A percentile compares a stretch with the other conserved stretches of the same genome.
Evolutionary conservation across 495 filamentous ascomycete genomes (phyloP).

Genomic region (Aspergillus heteromorphus): DNA sequence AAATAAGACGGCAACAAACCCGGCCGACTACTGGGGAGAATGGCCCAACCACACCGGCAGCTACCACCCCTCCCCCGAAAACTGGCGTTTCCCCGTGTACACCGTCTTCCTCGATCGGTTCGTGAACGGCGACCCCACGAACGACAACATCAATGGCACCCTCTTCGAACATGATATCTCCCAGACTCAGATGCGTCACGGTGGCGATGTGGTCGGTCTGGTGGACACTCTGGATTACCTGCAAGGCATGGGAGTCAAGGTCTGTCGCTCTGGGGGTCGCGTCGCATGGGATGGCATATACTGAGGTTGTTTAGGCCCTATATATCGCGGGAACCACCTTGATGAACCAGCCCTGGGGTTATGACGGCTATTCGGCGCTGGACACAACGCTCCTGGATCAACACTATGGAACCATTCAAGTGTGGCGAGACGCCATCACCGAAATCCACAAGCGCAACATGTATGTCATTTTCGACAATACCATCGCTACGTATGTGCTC

Average conservation of each 20-base stretch:
- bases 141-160: constrained; percentile 66
- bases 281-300: not conserved
- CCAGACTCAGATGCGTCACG: constrained; percentile 67
- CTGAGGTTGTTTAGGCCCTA: constrained; percentile 38
- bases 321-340: constrained; percentile 63
- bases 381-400: constrained; percentile 66
- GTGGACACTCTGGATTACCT: constrained; percentile 65
- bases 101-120: constrained; percentile 64
- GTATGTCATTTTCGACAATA: constrained; percentile 70
- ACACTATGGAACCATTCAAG: constrained; percentile 57
- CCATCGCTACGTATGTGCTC: constrained; percentile 58
- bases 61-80: constrained; percentile 53
- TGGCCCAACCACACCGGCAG: constrained; percentile 43
- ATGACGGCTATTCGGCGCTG: constrained; percentile 61
- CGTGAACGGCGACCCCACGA: constrained; percentile 65
- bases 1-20: constrained; percentile 50
- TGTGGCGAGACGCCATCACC: constrained; percentile 57
- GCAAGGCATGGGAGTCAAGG: constrained; percentile 70
- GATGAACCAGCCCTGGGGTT: constrained; percentile 67
- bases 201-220: constrained; percentile 63
- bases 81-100: constrained; percentile 70
- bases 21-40: constrained; percentile 51
- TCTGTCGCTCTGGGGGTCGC: constrained; percentile 24
- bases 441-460: constrained; percentile 62
- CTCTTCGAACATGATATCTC: constrained; percentile 62